Conservation (phyloP, 257 asterid species). For the Solanum okadae region DNA sequence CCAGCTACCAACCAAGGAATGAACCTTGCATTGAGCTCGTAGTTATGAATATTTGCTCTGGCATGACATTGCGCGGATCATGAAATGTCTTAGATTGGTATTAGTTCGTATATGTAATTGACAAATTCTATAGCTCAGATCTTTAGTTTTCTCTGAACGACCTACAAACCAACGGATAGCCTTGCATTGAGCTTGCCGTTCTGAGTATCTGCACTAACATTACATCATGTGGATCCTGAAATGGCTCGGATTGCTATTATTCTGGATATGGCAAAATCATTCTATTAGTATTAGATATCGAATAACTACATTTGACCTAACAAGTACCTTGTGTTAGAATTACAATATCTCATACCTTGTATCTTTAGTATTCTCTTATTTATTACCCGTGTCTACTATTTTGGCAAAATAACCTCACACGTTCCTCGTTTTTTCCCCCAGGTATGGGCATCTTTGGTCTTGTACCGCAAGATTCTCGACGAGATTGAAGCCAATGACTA, state of each 20-base stretch:
- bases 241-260: neutral
- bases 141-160: neutral
- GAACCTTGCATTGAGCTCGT: neutral
- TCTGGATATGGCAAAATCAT: neutral
- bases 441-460: constrained; percentile 81
- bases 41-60: neutral
- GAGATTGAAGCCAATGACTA: constrained; percentile 96
- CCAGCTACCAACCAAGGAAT: neutral
- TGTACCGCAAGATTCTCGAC: constrained; percentile 81
- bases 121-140: neutral
- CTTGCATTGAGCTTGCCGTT: neutral
- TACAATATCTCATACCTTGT: neutral
- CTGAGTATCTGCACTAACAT: neutral
- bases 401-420: neutral
- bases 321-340: neutral
- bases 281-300: neutral
- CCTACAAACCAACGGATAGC: neutral
- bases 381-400: neutral
- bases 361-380: neutral
- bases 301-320: neutral
- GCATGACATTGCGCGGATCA: neutral
- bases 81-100: neutral
- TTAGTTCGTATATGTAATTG: neutral
- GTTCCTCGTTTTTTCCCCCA: constrained; percentile 7
- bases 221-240: neutral